phyloP scores from a whole-genome alignment of 1,139 yeast species.

The Yamadazyma diospyri region DNA sequence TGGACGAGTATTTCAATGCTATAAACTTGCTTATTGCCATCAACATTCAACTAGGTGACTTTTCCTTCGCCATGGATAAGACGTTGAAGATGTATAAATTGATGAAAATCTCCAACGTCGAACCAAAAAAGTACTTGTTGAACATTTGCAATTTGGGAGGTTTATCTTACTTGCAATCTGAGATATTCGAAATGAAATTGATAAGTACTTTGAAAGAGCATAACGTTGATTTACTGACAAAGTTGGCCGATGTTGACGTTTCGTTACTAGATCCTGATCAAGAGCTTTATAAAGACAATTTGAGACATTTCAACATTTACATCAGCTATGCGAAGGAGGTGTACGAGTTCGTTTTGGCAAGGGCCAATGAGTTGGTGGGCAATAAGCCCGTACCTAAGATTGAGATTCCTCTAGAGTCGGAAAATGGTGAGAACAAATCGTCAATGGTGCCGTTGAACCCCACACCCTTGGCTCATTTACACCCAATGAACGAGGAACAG shows the following conservation, averaged over 20 bases:
- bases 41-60: constrained; percentile 64
- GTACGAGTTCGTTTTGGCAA: constrained; percentile 42
- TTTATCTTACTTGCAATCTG: constrained; percentile 66
- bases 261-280: neutral
- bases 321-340: constrained; percentile 4
- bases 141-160: constrained; percentile 75
- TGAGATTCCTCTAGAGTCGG: too few species aligned
- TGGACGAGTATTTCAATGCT: constrained; percentile 72
- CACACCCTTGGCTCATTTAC: constrained; percentile 24
- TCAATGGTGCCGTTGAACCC: neutral
- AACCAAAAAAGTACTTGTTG: constrained; percentile 60
- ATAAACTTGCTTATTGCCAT: constrained; percentile 68
- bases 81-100: constrained; percentile 67
- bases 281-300: neutral
- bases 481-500: constrained; percentile 16
- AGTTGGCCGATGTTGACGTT: neutral
- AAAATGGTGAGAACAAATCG: too few species aligned
- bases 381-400: constrained; percentile 1
- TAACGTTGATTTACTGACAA: constrained; percentile 15
- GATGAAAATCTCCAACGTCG: constrained; percentile 70
- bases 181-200: constrained; percentile 49
- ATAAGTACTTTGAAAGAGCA: constrained; percentile 30
- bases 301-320: constrained; percentile 2
- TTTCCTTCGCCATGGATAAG: constrained; percentile 57
- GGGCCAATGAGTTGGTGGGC: constrained; percentile 28